Evolutionary conservation across 805 yeast genomes (phyloP).

Genomic region (Nematodospora valgi): DNA sequence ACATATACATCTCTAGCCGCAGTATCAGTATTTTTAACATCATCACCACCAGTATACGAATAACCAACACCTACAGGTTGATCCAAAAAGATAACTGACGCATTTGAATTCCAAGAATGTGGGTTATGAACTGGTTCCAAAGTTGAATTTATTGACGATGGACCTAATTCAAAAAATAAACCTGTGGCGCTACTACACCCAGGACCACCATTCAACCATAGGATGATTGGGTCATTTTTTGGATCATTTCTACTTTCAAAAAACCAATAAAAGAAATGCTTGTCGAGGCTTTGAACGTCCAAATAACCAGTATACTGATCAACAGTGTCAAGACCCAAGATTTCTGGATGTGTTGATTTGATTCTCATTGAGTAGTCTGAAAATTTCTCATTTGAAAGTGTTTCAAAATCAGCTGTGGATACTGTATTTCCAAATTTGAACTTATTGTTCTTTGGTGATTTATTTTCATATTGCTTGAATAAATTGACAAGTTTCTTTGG

Average conservation of each 20-base stretch:
- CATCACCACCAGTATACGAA: constrained; percentile 65
- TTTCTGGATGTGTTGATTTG: constrained; percentile 31
- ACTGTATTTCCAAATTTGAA: not conserved
- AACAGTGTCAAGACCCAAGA: constrained; percentile 34
- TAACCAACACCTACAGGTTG: constrained; percentile 94
- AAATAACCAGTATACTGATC: constrained; percentile 39
- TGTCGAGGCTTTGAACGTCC: constrained; percentile 37
- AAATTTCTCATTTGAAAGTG: constrained; percentile 18
- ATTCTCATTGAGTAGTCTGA: constrained; percentile 26
- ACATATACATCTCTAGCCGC: constrained; percentile 88
- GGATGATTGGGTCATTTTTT: constrained; percentile 73
- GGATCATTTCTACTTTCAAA: constrained; percentile 93
- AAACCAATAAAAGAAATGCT: constrained; percentile 90
- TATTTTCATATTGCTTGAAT: constrained; percentile 4
- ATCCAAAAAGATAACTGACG: constrained; percentile 85
- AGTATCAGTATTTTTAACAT: constrained; percentile 65
- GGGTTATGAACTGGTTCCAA: constrained; percentile 76
- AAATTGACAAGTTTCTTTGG: constrained; percentile 4
- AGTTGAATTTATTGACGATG: constrained; percentile 66
- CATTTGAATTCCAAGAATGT: constrained; percentile 87
- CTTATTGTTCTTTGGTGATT: constrained; percentile 3
- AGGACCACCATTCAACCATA: constrained; percentile 97
- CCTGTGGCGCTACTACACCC: constrained; percentile 94
- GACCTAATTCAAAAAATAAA: constrained; percentile 87
- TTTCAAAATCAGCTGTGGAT: constrained; percentile 13